These are phyloP conservation scores for Mucor circinelloides DNA, from an alignment of 371 early-diverging fungal genomes.

Conservation along the genomic window DNA sequence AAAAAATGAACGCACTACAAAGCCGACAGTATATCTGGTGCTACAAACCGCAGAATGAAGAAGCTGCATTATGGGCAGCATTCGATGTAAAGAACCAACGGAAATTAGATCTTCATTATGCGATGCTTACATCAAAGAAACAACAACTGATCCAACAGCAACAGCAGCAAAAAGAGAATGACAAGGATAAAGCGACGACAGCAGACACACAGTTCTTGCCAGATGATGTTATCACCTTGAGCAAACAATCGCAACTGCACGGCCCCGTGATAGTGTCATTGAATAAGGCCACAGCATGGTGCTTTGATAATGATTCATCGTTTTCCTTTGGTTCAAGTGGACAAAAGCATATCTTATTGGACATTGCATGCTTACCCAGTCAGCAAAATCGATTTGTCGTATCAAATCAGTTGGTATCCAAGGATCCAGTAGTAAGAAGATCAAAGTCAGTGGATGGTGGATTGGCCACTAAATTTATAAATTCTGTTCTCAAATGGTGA, in stretches of 20 bases:
- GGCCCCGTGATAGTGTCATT: constrained; percentile 7
- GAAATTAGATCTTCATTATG: constrained; percentile 11
- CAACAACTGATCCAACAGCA: not conserved
- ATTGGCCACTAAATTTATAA: constrained; percentile 10
- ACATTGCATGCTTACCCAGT: constrained; percentile 9
- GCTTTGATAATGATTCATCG: not conserved
- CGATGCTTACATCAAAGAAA: not conserved
- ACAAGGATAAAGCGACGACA: not conserved
- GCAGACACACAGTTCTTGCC: not conserved
- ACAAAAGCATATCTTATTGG: not conserved
- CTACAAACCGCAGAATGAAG: constrained; percentile 3
- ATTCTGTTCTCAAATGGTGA: constrained; percentile 7
- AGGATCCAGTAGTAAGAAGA: not conserved
- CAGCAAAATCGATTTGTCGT: constrained; percentile 13
- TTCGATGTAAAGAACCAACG: constrained; percentile 17
- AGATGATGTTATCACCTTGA: not conserved
- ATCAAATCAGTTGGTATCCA: constrained; percentile 2
- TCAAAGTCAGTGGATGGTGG: constrained; percentile 17
- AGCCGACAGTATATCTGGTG: constrained; percentile 18
- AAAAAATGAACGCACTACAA: constrained; percentile 6
- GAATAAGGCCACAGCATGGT: constrained; percentile 3
- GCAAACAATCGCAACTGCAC: constrained; percentile 4
- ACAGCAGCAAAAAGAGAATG: not conserved
- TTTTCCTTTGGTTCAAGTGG: not conserved
- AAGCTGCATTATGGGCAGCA: constrained; percentile 10